Percentiles rank a stretch among this genome's conserved stretches.
Evolutionary conservation across 805 yeast genomes (phyloP).

Genomic region (Cyberlindnera saturnus): DNA sequence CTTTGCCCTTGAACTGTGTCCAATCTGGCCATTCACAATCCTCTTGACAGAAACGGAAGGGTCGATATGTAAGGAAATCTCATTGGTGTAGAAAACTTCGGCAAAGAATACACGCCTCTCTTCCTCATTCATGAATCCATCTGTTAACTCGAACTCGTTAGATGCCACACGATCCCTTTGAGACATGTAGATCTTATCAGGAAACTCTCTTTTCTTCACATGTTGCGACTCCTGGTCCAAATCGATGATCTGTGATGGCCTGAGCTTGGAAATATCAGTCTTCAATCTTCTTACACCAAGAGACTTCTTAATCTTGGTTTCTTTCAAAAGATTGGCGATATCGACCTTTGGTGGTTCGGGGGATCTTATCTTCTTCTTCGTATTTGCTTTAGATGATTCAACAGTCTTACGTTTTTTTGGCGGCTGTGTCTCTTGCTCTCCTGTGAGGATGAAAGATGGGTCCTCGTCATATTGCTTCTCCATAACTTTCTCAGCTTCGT

Average conservation of each 20-base stretch:
- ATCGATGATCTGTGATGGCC: constrained; percentile 15
- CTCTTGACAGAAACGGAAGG: constrained; percentile 11
- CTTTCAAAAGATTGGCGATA: constrained; percentile 15
- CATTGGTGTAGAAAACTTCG: constrained; percentile 6
- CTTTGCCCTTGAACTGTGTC: constrained; percentile 9
- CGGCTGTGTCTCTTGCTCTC: neutral
- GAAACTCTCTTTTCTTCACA: neutral
- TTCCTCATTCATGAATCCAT: constrained; percentile 15
- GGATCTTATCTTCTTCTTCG: neutral
- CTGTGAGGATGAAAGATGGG: constrained; percentile 3
- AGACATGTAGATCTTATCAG: constrained; percentile 3
- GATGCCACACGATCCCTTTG: constrained; percentile 10
- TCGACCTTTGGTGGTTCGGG: constrained; percentile 6
- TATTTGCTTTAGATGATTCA: neutral
- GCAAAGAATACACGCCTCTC: constrained; percentile 17
- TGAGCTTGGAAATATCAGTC: constrained; percentile 7
- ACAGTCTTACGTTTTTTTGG: neutral
- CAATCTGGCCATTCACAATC: constrained; percentile 8
- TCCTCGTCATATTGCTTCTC: constrained; percentile 17
- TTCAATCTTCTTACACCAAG: constrained; percentile 1
- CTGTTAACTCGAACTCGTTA: constrained; percentile 3
- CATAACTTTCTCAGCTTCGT: constrained; percentile 11
- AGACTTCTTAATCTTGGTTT: constrained; percentile 3
- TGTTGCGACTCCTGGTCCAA: constrained; percentile 6
- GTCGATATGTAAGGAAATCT: constrained; percentile 4